Evolutionary conservation across 495 filamentous ascomycete genomes (phyloP).

Genomic region (Neurospora tetraspora): DNA sequence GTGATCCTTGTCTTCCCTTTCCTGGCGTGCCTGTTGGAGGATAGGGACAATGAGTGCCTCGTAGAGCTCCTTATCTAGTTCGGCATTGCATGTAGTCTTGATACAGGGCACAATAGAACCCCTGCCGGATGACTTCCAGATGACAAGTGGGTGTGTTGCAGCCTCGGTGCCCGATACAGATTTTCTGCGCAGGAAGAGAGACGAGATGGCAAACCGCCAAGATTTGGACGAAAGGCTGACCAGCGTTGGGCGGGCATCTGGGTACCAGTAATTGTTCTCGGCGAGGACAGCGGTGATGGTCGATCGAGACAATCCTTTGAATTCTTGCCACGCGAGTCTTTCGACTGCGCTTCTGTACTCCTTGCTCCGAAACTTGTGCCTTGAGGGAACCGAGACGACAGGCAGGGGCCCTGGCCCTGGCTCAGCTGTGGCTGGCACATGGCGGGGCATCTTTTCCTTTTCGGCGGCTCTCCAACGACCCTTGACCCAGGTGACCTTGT

Average conservation of each 20-base stretch:
- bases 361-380: slow-evolving; percentile 64
- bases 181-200: slow-evolving; percentile 59
- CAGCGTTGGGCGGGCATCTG: slow-evolving; percentile 63
- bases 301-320: slow-evolving; percentile 67
- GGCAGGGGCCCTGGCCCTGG: slow-evolving; percentile 6
- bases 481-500: slow-evolving; percentile 62
- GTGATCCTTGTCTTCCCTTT: slow-evolving; percentile 54
- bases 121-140: slow-evolving; percentile 47
- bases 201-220: slow-evolving; percentile 76
- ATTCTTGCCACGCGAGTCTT: slow-evolving; percentile 57
- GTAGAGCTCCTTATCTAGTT: slow-evolving; percentile 73
- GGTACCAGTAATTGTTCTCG: slow-evolving; percentile 82
- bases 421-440: slow-evolving; percentile 1
- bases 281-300: slow-evolving; percentile 82
- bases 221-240: slow-evolving; percentile 66
- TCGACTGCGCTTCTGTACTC: slow-evolving; percentile 67
- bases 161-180: slow-evolving; percentile 47
- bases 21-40: slow-evolving; percentile 39
- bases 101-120: slow-evolving; percentile 46
- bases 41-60: slow-evolving; percentile 55
- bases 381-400: slow-evolving; percentile 40
- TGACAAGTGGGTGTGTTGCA: slow-evolving; percentile 46
- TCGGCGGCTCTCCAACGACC: slow-evolving; percentile 56
- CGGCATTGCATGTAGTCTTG: slow-evolving; percentile 60
- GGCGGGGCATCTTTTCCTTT: slow-evolving; percentile 10